Evolutionary conservation across 305 asterid genomes (phyloP), one percentile per base, ranked within the genome.

Genomic region (Fraxinus ornus): DNA sequence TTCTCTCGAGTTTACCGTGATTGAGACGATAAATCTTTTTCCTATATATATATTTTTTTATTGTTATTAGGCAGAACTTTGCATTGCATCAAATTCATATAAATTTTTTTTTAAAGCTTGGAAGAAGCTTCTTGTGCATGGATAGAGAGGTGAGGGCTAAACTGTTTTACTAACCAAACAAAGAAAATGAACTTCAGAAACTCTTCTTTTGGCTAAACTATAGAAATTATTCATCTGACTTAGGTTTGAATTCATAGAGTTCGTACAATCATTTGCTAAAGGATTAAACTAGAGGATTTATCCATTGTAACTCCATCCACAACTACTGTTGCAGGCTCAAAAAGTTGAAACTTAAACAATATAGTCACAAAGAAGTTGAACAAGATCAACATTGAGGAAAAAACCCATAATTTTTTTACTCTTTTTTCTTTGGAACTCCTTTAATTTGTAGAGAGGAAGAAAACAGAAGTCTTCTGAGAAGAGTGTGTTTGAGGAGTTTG

Each of bases 11-110:
- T 32, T 32, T 94, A 88, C 66, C 94, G 94, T 6, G 97, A 92
- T 28, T 92, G 92, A 32, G 89, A 88, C 76, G 98, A 97, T 94
- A 76, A 87, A 4, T 55, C 36, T 44, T 1, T 73, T 52, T 79
- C 21, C 81, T 77, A 28, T 28, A 28, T 19, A 2, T 28, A n/a
- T n/a, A n/a, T 32, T 9, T 79, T 66, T 37, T 44, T 0, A 35
- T 33, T 75, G 9, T 26, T 41, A 24, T 19, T 12, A 21, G 36
- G 19, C 74, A 26, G 33, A 62, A 22, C 74, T 12, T 66, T 66
- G n/a, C 32, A 26, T 66, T 62, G 37, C 37, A 12, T 66, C 74
- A 66, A 66, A 28, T 66, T 66, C 24, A 66, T 28, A 6, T 66
- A 66, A 26, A 7, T 37, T 37, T 37, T 32, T 32, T 24, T 32